Conservation (phyloP, 2,329 filamentous ascomycete genomes). For the Pseudomassariella vexata region DNA sequence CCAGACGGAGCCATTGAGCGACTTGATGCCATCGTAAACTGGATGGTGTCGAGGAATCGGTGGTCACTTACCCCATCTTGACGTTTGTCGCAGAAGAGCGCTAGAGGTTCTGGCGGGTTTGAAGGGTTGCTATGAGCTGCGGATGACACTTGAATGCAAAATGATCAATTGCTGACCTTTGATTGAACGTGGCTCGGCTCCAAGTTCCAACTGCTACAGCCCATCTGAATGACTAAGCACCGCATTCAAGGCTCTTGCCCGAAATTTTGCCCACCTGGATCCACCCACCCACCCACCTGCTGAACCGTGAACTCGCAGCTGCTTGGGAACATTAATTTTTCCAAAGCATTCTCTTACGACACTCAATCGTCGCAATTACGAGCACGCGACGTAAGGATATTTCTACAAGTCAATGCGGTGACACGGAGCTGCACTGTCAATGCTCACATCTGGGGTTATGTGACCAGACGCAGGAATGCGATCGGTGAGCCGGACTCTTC, state of each 20-base stretch:
- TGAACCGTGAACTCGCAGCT: too few species aligned
- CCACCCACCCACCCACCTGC: too few species aligned
- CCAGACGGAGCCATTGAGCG: conserved; percentile 16
- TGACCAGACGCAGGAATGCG: conserved; percentile 25
- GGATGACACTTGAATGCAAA: conserved; percentile 12
- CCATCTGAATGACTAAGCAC: conserved; percentile 10
- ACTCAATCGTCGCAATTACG: too few species aligned
- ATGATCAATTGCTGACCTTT: too few species aligned
- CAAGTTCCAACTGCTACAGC: too few species aligned
- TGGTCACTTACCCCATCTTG: conserved; percentile 35
- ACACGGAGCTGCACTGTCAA: not conserved
- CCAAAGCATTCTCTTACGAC: not conserved
- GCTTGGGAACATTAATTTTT: not conserved
- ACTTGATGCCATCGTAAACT: too few species aligned
- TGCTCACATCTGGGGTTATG: conserved; percentile 14
- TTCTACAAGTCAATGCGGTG: conserved; percentile 3
- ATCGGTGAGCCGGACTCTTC: conserved; percentile 20
- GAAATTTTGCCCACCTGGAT: conserved; percentile 6
- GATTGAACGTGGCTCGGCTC: too few species aligned
- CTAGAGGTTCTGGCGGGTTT: conserved; percentile 15
- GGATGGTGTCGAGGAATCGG: too few species aligned
- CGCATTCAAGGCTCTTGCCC: not conserved
- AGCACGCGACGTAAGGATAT: too few species aligned
- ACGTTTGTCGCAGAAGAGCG: conserved; percentile 18
- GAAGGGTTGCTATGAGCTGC: conserved; percentile 14